Conservation (phyloP, 352 stramenopile genomes). For the Saprolegnia diclina region DNA sequence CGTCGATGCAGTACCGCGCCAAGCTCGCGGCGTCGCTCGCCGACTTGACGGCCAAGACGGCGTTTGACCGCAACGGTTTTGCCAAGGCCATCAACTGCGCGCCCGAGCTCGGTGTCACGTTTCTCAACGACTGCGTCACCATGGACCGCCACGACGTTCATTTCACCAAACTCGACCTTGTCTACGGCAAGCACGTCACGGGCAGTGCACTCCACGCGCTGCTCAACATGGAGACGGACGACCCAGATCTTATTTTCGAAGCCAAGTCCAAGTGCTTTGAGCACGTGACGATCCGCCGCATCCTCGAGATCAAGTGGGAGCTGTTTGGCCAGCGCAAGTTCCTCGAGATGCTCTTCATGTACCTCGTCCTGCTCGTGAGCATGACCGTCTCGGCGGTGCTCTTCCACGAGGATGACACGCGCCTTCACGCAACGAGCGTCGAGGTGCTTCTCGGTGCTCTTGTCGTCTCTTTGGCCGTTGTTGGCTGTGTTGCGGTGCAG, state of each 20-base stretch:
- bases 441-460: not conserved
- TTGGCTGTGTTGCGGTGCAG: conserved; percentile 9
- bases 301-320: conserved; percentile 21
- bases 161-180: not conserved
- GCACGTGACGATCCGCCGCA: conserved; percentile 7
- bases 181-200: conserved; percentile 1
- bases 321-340: conserved; percentile 18
- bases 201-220: not conserved
- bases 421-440: not conserved
- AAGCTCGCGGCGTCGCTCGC: conserved; percentile 13
- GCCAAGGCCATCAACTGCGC: conserved; percentile 16
- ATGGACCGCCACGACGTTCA: conserved; percentile 13
- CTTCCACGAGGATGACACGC: too few relatives aligned
- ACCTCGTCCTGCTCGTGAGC: not conserved
- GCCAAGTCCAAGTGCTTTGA: conserved; percentile 19
- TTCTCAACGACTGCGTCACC: conserved; percentile 20
- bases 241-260: not conserved
- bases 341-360: conserved; percentile 15
- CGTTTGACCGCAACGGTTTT: conserved; percentile 16
- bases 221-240: conserved; percentile 13
- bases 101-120: not conserved
- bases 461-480: not conserved
- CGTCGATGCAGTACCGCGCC: conserved; percentile 3
- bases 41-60: not conserved
- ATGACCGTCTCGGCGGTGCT: conserved; percentile 15